Conservation (phyloP, 192 early-diverging fungal species). For the Chytriomyces confervae region DNA sequence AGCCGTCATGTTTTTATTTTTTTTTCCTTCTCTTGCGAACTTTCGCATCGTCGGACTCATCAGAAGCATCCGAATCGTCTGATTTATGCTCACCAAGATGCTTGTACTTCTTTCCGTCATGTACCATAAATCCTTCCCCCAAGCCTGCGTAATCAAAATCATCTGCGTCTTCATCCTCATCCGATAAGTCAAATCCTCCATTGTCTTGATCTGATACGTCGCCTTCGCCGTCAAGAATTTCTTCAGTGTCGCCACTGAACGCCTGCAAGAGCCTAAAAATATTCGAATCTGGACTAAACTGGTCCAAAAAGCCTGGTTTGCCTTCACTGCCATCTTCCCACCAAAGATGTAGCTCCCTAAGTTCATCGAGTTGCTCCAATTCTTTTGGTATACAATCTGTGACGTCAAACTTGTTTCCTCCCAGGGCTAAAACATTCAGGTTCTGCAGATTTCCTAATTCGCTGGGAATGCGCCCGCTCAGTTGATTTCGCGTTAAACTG, state of each 20-base stretch:
- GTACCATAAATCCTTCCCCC: too few species aligned
- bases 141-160: too few species aligned
- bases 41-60: too few species aligned
- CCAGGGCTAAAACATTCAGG: not conserved
- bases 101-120: too few species aligned
- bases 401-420: not conserved
- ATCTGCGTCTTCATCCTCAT: too few species aligned
- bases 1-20: too few species aligned
- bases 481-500: not conserved
- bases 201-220: not conserved
- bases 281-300: not conserved
- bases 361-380: not conserved
- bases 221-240: not conserved
- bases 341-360: not conserved
- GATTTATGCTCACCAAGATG: too few species aligned
- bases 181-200: not conserved
- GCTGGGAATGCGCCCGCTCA: not conserved
- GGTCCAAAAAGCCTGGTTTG: not conserved
- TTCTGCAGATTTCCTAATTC: not conserved
- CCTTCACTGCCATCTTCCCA: not conserved
- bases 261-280: not conserved
- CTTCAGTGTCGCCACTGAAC: not conserved
- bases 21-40: too few species aligned
- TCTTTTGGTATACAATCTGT: not conserved
- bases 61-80: too few species aligned